phyloP scores from a whole-genome alignment of 768 basidiomycete species.

The Suillus cothurnatus region DNA sequence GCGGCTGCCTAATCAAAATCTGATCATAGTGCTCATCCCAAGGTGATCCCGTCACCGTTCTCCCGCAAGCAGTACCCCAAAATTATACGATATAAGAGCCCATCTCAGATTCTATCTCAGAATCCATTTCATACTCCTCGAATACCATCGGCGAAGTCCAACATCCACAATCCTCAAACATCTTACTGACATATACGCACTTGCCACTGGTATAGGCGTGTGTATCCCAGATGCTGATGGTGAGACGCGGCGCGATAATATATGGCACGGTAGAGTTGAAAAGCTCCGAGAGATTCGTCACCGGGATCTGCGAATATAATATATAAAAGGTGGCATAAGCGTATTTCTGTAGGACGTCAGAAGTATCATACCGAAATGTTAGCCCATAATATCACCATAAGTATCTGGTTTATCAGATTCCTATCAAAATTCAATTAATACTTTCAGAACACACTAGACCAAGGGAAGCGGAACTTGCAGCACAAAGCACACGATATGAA shows the following conservation, averaged over 20 bases:
- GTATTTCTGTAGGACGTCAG: background rate
- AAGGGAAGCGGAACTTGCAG: background rate
- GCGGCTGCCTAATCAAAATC: background rate
- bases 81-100: background rate
- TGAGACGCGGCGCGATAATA: background rate
- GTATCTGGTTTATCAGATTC: background rate
- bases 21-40: background rate
- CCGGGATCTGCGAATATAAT: background rate
- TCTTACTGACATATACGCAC: background rate
- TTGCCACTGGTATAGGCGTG: background rate
- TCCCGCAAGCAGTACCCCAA: background rate
- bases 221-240: constrained; percentile 3
- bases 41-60: background rate
- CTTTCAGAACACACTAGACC: background rate
- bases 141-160: background rate
- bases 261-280: background rate
- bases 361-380: background rate
- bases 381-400: background rate
- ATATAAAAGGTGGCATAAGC: background rate
- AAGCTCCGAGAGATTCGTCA: background rate
- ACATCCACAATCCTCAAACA: background rate
- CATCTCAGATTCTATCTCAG: background rate
- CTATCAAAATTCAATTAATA: background rate
- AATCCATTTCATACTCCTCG: background rate
- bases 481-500: background rate